Percentiles rank a stretch among this genome's conserved stretches.
Conservation (phyloP, 225 moss, liverwort and hornwort species). For the Pseudisothecium myosuroides region DNA sequence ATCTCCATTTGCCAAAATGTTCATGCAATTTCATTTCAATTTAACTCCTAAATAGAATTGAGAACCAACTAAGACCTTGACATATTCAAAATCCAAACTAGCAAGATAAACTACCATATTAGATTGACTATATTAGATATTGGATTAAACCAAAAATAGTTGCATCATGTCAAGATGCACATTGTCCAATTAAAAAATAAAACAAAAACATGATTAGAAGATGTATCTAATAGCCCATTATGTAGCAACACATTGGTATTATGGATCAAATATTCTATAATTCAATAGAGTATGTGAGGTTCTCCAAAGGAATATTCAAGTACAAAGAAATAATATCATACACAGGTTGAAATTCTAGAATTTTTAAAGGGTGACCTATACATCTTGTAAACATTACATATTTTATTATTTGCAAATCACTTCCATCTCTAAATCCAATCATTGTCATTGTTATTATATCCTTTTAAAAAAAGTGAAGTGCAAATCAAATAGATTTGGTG, state of each 20-base stretch:
- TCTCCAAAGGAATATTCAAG: background rate
- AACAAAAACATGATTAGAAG: background rate
- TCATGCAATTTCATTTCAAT: no score
- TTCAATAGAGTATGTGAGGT: background rate
- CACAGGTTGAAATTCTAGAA: background rate
- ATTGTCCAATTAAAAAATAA: background rate
- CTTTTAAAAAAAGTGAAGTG: background rate
- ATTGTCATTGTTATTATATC: background rate
- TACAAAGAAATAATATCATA: background rate
- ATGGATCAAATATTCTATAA: background rate
- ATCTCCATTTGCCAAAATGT: no score
- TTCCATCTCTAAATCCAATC: background rate
- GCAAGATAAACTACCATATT: background rate
- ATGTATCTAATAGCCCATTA: background rate
- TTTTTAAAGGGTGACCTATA: background rate
- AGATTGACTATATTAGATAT: background rate
- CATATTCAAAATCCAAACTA: background rate
- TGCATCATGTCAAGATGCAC: background rate
- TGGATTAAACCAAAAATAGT: background rate
- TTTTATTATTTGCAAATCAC: background rate
- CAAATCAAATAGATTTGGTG: rapidly evolving
- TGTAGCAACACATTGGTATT: rapidly evolving
- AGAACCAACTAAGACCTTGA: background rate
- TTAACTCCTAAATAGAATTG: background rate
- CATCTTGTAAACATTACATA: background rate